Evolutionary conservation across 2,329 filamentous ascomycete species (phyloP), one percentile per base, ranked within the genome.

Genomic region (Pseudocercospora pini-densiflorae): DNA sequence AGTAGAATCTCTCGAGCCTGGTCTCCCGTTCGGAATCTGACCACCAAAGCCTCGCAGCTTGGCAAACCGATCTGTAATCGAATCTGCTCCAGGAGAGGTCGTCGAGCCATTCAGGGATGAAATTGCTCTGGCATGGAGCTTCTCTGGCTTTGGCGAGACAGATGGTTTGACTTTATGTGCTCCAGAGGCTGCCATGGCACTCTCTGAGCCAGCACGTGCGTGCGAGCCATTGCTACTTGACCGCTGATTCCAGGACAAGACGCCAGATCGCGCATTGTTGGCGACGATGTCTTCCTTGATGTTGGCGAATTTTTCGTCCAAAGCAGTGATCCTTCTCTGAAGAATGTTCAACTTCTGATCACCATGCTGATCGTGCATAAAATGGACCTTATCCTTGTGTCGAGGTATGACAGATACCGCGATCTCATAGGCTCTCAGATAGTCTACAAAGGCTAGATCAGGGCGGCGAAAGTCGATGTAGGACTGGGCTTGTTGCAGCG

Each of bases 381-480:
- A 93, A 81, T 60, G 86, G 29, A 88, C 86, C 77, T 89, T 96
- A 68, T 94, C 92, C 64, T 86, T 88, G 77, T 97, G 93, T 40
- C 84, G 85, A 1, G 92, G 91, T 27, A 98, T 89, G 49, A 89
- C 82, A 63, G 94, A 89, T 59, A 93, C 85, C 14, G 91, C 87
- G 63, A 97, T 90, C 64, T 93, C 89, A 66, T 87, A 93, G 10
- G 94, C 92, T 69, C 90, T 88, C 65, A 98, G 86, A 75, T 94
- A 98, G 68, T 97, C 92, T 70, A 91, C 87, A 63, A 97, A 90
- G 2, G 94, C 94, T 43, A 88, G 79, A 75, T 95, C 93, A 4
- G 89, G 87, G 40, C 88, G 84, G 27, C 87, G 82, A 79, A 91
- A 90, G 59, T 87, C 86, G 65, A 89, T 73, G 64, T 85, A 82